Evolutionary conservation across 176 grass and related monocot species (phyloP), one percentile per base, ranked within the genome.

Genomic region (Lolium multiflorum): DNA sequence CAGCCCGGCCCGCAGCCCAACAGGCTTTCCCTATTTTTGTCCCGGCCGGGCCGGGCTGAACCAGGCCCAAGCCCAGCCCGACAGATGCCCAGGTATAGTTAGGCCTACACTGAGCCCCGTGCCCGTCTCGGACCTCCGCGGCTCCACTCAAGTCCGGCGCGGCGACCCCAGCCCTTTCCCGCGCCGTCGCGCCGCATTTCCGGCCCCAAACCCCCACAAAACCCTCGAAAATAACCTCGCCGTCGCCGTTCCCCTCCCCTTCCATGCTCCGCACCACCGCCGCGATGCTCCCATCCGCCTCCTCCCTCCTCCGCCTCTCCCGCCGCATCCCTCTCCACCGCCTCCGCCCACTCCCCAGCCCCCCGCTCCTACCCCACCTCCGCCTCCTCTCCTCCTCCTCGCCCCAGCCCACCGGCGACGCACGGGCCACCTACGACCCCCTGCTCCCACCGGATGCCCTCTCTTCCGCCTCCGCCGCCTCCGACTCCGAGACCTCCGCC

Each of bases 251-350:
- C 13, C 62, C 55, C 11, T 43, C 11, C 58, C 71, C 15, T 20
- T 17, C 66, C 84, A 85, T 89, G 88, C 80, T 56, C 75, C 67
- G 16, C 18, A 9, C 49, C 41, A 50, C 43, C 57, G 66, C 71
- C 52, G 63, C 87, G 70, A 94, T 88, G 81, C 74, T 83, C 78
- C 43, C 74, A 26, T 82, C 86, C 71, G 54, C 83, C 11, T 77
- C 78, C 15, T 79, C 64, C 48, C 49, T 92, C 78, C 48, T 87
- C 65, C 84, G 10, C 71, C 84, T 83, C 46, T 83, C 63, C 13
- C 70, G 66, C 87, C 92, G 87, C 71, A 58, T n/a, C 74, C 59
- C 26, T 28, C 24, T 74, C 31, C 92, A 25, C 65, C 86, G 64
- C 60, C 80, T 35, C 13, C 71, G 55, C 28, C 24, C 55, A 68